Conservation (phyloP, 116 monocot species). For the Iris pallida region DNA sequence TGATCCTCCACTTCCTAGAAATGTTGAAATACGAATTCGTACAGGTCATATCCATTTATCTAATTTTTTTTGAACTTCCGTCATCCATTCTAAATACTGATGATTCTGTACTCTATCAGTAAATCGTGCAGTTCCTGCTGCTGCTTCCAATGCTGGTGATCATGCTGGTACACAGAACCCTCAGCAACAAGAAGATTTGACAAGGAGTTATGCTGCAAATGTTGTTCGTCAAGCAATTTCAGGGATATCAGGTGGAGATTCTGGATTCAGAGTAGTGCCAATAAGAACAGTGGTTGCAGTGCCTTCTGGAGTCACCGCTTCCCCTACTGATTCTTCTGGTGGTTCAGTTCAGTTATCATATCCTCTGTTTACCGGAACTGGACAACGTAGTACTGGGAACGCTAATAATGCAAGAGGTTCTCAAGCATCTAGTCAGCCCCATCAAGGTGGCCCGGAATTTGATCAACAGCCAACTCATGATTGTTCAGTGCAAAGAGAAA, state of each 20-base stretch:
- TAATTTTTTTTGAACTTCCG: no score
- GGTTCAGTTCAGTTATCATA: slow-evolving; percentile 37
- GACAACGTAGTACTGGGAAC: slow-evolving; percentile 23
- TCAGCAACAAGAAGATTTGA: slow-evolving; percentile 34
- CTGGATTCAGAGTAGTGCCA: slow-evolving; percentile 55
- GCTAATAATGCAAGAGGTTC: slow-evolving; percentile 21
- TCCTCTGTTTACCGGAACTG: slow-evolving; percentile 57
- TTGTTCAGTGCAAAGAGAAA: slow-evolving; percentile 18
- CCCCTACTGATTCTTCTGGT: slow-evolving; percentile 40
- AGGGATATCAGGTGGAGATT: slow-evolving; percentile 42
- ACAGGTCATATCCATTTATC: no score
- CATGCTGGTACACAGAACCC: slow-evolving; percentile 22
- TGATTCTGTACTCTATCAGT: slow-evolving; percentile 7
- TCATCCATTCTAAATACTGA: no score
- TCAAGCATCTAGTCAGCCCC: slow-evolving; percentile 22
- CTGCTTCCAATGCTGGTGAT: slow-evolving; percentile 23
- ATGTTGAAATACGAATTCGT: slow-evolving; percentile 81
- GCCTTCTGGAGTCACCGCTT: slow-evolving; percentile 44
- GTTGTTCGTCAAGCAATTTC: slow-evolving; percentile 30
- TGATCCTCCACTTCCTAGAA: slow-evolving; percentile 58
- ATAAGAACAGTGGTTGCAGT: slow-evolving; percentile 78
- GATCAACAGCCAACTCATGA: slow-evolving; percentile 16
- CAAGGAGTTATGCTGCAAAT: slow-evolving; percentile 27
- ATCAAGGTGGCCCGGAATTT: slow-evolving; percentile 10
- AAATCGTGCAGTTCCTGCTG: slow-evolving; percentile 36